Evolutionary conservation across 805 yeast species (phyloP), one percentile per base, ranked within the genome.

Genomic region (Candida lessepsii): DNA sequence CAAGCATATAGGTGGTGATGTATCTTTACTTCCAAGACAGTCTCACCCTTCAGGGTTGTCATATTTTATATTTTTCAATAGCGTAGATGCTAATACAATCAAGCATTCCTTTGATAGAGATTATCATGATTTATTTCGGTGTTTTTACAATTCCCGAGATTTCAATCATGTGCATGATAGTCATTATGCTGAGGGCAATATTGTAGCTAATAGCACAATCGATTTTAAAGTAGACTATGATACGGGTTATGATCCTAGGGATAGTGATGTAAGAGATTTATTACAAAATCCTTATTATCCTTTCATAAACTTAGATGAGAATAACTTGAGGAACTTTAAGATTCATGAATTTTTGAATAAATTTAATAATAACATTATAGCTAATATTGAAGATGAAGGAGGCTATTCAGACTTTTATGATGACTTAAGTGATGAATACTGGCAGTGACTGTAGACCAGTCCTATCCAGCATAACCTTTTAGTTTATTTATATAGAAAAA

Each of bases 361-460:
- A 29, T 38, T 33, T 18, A 27, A 9, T 13, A 26, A 29, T 3
- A 19, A 34, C 13, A 14, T 24, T 10, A 19, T 25, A n/a, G 15
- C n/a, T 5, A n/a, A 15, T 29, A 10, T 20, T 20, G 40, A 18
- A n/a, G 39, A 29, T 4, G 27, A 11, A 9, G 40, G 31, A 9
- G 40, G 26, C 5, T 18, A 37, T 18, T 14, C 26, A 27, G 27
- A 30, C 15, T 44, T 40, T 18, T 34, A 44, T 18, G 41, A 44
- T 34, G 47, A 44, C 35, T 35, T 44, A 20, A 39, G 34, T 31
- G 38, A 37, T 24, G 27, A 16, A 17, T 37, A 35, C 11, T 43
- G 29, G 29, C 11, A 23, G 11, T 23, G 11, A 23, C 26, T n/a
- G n/a, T n/a, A n/a, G n/a, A n/a, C n/a, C n/a, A n/a, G n/a, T n/a